Evolutionary conservation across 1,284 basidiomycete genomes (phyloP).

Genomic region (Trichosporon ovoides): DNA sequence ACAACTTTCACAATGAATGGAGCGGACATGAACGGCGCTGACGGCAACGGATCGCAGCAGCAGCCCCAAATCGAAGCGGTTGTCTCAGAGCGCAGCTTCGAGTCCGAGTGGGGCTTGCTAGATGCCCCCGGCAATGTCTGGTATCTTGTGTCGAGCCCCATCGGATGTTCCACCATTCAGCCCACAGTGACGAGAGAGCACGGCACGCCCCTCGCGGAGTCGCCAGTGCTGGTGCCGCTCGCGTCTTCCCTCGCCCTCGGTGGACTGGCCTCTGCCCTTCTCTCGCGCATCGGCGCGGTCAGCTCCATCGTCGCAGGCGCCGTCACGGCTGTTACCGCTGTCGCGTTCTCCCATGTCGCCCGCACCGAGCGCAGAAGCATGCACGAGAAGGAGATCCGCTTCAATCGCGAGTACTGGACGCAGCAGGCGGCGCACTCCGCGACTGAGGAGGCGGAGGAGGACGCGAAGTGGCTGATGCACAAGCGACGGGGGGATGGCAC

Average conservation of each 20-base stretch:
- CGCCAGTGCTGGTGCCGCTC: background rate
- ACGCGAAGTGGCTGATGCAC: background rate
- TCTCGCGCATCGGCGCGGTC: background rate
- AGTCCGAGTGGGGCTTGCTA: constrained; percentile 16
- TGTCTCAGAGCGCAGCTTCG: constrained; percentile 1
- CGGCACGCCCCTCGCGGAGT: background rate
- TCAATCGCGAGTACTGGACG: constrained; percentile 1
- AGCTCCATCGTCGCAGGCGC: background rate
- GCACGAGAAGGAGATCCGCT: background rate
- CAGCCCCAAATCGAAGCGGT: background rate
- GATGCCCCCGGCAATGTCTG: constrained; percentile 29
- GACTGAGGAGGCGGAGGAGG: background rate
- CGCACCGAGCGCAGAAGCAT: background rate
- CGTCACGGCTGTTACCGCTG: background rate
- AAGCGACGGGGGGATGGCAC: background rate
- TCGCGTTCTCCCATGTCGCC: background rate
- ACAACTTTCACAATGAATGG: background rate
- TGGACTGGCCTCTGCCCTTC: background rate
- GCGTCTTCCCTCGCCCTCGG: background rate
- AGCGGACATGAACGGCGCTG: too few species aligned
- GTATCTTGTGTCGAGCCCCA: constrained; percentile 28
- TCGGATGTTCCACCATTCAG: constrained; percentile 26
- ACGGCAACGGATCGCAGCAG: background rate
- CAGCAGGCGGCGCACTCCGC: background rate
- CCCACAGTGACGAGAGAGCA: background rate